Base-by-base conservation (phyloP, 495 filamentous ascomycete genomes). In the Talaromyces ruber region DNA sequence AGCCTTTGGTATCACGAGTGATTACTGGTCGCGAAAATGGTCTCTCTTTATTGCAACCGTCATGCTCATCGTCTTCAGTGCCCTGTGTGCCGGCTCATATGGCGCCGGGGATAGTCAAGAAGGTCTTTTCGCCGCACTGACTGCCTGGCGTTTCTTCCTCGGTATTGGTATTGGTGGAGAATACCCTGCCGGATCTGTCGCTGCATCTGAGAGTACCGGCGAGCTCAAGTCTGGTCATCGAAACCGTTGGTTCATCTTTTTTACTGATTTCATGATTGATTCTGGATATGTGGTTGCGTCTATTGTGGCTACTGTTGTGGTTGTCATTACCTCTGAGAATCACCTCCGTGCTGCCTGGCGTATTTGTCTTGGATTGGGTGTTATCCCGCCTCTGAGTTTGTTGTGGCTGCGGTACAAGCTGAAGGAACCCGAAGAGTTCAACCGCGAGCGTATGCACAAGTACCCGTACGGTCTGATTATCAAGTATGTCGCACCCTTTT, bases 201-300 rank as follows among this genome's bases (percentile, higher is more conserved):
- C 88, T 0, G 88, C 85, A 58, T 90, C 91, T 21, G 93, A 97
- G 74, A 88, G 87, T 28, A 91, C 87, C 0, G 90, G 90, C 18
- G 90, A 96, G 69, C 75, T 96, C 62, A 89, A 89, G 70, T 69
- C 70, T 8, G 93, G 92, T n/a, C 86, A 86, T 24, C 77, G 92
- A 14, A 93, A 96, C 67, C 82, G 86, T 22, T 96, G 90, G 90
- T 97, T 96, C 72, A 91, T 95, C 68, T 79, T 95, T 65, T 96
- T 95, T 73, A 97, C 92, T 51, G 96, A 96, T 74, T 82, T 89
- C 34, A 86, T 89, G 77, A 95, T 97, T 63, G 90, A 96, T 70
- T 81, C 81, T 25, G 91, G 87, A 0, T 93, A 90, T 57, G 88
- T 94, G 4, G 74, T 89, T 47, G 85, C 89, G 2, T 84, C 89